These are phyloP conservation scores for Globisporangium yorkense DNA, from an alignment of 352 stramenopile species.

Conservation along the genomic window DNA sequence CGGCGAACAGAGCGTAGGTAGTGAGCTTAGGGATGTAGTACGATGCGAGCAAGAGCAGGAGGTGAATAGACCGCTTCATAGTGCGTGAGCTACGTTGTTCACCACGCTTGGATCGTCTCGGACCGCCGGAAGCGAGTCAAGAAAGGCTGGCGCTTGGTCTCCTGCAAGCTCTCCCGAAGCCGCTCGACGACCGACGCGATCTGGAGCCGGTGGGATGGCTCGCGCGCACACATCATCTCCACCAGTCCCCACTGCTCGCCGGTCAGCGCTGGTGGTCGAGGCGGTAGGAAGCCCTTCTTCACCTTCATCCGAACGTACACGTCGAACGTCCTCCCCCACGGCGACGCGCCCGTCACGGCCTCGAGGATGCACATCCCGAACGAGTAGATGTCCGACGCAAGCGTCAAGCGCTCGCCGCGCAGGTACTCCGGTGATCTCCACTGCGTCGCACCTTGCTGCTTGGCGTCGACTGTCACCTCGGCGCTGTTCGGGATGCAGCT, in stretches of 20 bases:
- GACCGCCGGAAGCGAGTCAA: neutral
- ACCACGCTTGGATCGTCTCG: neutral
- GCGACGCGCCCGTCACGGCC: neutral
- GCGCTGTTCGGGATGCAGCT: constrained; percentile 6
- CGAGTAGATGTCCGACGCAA: constrained; percentile 7
- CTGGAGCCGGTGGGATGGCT: constrained; percentile 1
- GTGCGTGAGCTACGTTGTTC: neutral
- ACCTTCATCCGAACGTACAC: neutral
- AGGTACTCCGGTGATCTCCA: constrained; percentile 1
- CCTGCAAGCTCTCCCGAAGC: neutral
- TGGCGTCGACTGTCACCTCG: neutral
- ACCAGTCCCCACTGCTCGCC: neutral
- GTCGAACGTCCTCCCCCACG: neutral
- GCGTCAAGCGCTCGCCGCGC: neutral
- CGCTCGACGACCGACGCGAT: constrained; percentile 6
- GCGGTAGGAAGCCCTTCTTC: neutral
- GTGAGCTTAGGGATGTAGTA: neutral
- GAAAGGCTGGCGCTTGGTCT: neutral
- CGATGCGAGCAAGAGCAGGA: neutral
- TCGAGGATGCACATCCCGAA: constrained; percentile 15
- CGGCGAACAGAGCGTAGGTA: neutral
- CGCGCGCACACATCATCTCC: constrained; percentile 1
- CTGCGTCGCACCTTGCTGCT: neutral
- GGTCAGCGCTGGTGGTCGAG: neutral
- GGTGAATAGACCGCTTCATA: neutral